Percentiles rank a stretch among this genome's conserved stretches.
These are phyloP conservation scores for Neostapfia colusana DNA, from an alignment of 176 grass and related monocot genomes.

Conservation along the genomic window DNA sequence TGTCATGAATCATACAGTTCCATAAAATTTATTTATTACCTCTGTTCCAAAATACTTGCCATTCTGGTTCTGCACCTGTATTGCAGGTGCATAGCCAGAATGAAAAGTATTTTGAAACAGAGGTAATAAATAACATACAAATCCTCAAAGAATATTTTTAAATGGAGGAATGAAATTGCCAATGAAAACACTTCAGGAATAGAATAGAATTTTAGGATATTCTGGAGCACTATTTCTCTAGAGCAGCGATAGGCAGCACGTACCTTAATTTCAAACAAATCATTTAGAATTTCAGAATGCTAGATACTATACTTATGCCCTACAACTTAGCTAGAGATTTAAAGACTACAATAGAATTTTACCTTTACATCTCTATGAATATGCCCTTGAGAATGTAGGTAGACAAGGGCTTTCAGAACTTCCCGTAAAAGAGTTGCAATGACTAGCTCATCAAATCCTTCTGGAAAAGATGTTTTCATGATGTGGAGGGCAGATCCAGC, in stretches of 20 bases:
- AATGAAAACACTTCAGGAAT: neutral
- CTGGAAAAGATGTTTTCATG: conserved; percentile 89
- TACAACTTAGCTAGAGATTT: neutral
- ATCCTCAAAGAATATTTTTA: neutral
- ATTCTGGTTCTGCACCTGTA: neutral
- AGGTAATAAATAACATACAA: conserved; percentile 14
- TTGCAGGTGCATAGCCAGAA: no score
- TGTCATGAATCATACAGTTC: neutral
- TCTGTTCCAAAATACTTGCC: neutral
- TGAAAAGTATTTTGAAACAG: neutral
- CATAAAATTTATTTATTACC: conserved; percentile 5
- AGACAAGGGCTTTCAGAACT: conserved; percentile 95
- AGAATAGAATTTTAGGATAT: neutral
- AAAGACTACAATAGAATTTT: conserved; percentile 29
- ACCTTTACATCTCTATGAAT: conserved; percentile 99
- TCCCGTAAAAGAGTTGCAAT: conserved; percentile 85
- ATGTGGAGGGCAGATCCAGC: conserved; percentile 92
- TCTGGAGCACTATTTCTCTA: neutral
- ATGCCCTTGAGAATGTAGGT: conserved; percentile 91
- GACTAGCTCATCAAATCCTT: conserved; percentile 93
- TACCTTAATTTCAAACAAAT: conserved; percentile 10
- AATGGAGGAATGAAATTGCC: neutral
- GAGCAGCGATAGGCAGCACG: neutral
- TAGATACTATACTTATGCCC: neutral
- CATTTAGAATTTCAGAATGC: neutral